Evolutionary conservation across 148 eudicot genomes (phyloP).

Genomic region (Silene latifolia): DNA sequence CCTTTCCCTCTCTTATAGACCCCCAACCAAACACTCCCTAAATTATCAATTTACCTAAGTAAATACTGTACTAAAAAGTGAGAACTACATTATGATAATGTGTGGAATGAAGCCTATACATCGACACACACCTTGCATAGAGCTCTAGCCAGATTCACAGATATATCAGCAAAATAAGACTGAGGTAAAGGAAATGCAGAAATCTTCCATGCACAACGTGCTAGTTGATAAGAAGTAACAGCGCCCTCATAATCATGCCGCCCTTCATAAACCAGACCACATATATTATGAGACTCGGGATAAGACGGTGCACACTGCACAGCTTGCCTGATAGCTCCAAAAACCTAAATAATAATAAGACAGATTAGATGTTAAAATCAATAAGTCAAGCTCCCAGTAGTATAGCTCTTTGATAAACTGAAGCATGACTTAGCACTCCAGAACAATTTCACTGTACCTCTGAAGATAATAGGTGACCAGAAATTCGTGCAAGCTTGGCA

Average conservation of each 20-base stretch:
- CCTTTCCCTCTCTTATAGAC: too few species aligned
- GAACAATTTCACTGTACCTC: slow-evolving; percentile 49
- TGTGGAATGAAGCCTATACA: slow-evolving; percentile 10
- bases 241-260: slow-evolving; percentile 68
- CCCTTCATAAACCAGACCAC: slow-evolving; percentile 81
- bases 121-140: slow-evolving; percentile 55
- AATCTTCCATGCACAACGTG: slow-evolving; percentile 52
- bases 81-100: neutral
- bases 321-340: slow-evolving; percentile 83
- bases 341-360: slow-evolving; percentile 49
- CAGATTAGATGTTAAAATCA: neutral
- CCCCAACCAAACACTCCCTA: too few species aligned
- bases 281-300: slow-evolving; percentile 84
- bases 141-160: slow-evolving; percentile 81
- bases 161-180: slow-evolving; percentile 44
- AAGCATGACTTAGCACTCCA: slow-evolving; percentile 1
- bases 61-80: neutral
- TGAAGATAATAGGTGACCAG: slow-evolving; percentile 64
- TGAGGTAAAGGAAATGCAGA: slow-evolving; percentile 37
- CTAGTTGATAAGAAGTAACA: slow-evolving; percentile 61
- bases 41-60: too few species aligned
- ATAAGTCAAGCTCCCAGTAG: neutral
- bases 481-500: slow-evolving; percentile 72
- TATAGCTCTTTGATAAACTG: neutral
- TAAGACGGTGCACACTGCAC: slow-evolving; percentile 75